Base-by-base conservation (phyloP, 176 grass and related monocot genomes). In the Leersia perrieri region DNA sequence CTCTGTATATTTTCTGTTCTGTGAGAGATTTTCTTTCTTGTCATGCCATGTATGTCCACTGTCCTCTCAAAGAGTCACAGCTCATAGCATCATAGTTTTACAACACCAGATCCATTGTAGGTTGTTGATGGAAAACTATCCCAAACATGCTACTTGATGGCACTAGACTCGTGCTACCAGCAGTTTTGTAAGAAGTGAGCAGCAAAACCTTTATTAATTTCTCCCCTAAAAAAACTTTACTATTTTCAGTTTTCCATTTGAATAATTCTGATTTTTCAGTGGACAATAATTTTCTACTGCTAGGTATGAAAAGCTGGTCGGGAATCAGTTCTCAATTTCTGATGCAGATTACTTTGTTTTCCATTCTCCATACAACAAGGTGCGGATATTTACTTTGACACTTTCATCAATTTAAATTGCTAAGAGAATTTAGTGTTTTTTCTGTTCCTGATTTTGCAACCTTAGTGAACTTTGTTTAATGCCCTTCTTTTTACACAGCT, bases 361-460 rank as follows among this genome's bases (percentile, higher is more conserved):
- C 68, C 96, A 99, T 89, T 99, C 96, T 87, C 96, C 96, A 40
- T 99, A 99, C 70, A 99, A 99, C 82, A 99, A 99, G 88, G 96
- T 93, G 88, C 28, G 3, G 3, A 58, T 20, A 18, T 53, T 0
- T 16, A 23, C 3, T 2, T 9, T 58, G 53, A 11, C 2, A 3
- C 25, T 58, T 58, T 68, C 41, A 67, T 35, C 61, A 60, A 68
- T n/a, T 42, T 33, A 70, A 60, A 60, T 33, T 74, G 63, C 61
- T 41, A 40, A 8, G 2, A 6, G 27, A 34, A 5, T 42, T 55
- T 20, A 41, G 32, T 12, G 1, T 35, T 35, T 33, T 20, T 28
- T 2, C 9, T 13, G 14, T 51, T 74, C 35, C 4, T 74, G 20
- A 5, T 28, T 45, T 76, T 20, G 38, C 16, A 35, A 25, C 32